These are phyloP conservation scores for Ulota crispa DNA, from an alignment of 225 moss, liverwort and hornwort genomes.

Conservation along the genomic window DNA sequence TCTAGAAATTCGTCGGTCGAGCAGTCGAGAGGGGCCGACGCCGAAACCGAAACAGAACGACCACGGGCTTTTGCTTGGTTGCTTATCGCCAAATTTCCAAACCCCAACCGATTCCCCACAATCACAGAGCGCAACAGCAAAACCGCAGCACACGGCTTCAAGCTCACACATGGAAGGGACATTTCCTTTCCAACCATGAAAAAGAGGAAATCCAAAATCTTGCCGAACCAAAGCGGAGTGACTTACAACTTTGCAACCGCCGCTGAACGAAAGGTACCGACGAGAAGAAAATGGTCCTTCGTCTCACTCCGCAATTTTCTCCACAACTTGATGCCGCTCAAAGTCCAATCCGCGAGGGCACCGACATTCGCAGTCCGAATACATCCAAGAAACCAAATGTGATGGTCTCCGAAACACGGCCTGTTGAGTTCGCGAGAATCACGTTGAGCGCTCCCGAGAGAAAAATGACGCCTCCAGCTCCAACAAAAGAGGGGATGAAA, in stretches of 20 bases:
- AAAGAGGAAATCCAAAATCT: background rate
- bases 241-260: conserved; percentile 14
- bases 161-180: background rate
- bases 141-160: background rate
- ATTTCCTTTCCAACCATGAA: background rate
- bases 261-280: background rate
- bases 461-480: background rate
- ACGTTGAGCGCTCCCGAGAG: background rate
- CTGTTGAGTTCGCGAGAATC: background rate
- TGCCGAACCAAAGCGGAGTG: background rate
- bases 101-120: background rate
- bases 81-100: background rate
- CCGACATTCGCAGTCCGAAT: conserved; percentile 8
- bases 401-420: background rate
- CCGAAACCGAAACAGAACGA: background rate
- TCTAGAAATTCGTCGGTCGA: background rate
- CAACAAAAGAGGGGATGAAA: background rate
- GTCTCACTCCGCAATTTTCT: background rate
- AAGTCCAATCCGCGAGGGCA: background rate
- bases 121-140: background rate
- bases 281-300: background rate
- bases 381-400: background rate
- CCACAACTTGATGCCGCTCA: background rate
- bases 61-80: background rate
- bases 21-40: background rate